Base-by-base conservation (phyloP, 2,329 filamentous ascomycete genomes). In the Penicillium sclerotiorum region DNA sequence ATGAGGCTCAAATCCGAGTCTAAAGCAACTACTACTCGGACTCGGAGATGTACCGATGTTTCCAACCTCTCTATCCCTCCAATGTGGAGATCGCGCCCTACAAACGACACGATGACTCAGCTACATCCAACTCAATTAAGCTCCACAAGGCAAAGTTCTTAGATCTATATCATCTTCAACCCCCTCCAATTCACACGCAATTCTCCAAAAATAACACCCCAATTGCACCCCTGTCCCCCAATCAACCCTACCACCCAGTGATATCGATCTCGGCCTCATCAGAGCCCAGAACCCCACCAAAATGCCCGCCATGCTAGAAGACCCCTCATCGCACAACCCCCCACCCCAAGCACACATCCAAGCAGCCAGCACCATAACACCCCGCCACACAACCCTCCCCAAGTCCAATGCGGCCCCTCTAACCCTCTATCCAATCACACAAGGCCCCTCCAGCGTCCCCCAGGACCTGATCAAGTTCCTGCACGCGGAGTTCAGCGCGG, bases 251-350 rank as follows among this genome's bases (percentile, higher is more conserved):
- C 8, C 33, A 22, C 36, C 36, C 21, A 17, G n/a, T n/a, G n/a
- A n/a, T n/a, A n/a, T n/a, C n/a, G n/a, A n/a, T n/a, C 28, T 12
- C 11, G 15, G 11, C 9, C 30, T 15, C 3, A 8, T 18, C 15
- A 18, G 4, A 18, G 20, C 33, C 28, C 3, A n/a, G 18, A 15
- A 12, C n/a, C n/a, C 5, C 8, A 18, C 35, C 50, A 63, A 51
- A 51, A 72, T 71, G 68, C 67, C 68, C 37, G 54, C 69, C 27
- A 56, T 71, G 39, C 63, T 72, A 47, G 69, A 72, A 66, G 67
- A 72, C 55, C 63, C 63, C 53, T 57, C 55, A 25, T 58, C 62
- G 23, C 61, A 49, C 45, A 58, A 58, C 49, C 62, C 65, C 50
- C 52, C 61, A 42, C 67, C 68, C 13, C 27, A 50, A 30, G 18